Evolutionary conservation across 345 rosid genomes (phyloP), one percentile per base, ranked within the genome.

Genomic region (Rhizophora apiculata): DNA sequence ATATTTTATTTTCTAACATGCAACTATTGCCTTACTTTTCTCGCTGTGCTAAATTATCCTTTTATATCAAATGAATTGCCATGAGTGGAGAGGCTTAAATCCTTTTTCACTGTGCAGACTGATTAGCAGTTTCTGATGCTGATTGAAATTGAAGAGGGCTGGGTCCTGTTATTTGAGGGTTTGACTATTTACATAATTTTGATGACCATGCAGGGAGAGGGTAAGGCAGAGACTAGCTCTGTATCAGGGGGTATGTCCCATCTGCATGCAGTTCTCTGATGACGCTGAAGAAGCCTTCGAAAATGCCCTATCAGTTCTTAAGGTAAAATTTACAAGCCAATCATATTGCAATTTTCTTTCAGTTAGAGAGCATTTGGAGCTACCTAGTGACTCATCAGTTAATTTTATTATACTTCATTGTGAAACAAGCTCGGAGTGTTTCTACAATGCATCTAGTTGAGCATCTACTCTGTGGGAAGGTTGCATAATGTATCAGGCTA

Each of bases 191-290:
- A 62, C 32, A 71, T 63, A 26, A 63, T 18, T 59, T 83, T 46
- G 51, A 64, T 76, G 68, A 65, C 46, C 62, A 10, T 85, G 80
- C 81, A 95, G 98, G 81, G 88, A 90, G 84, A 86, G 78, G 81
- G 85, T 90, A 79, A 91, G 87, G 32, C 98, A 92, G 80, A 84
- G 98, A 70, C 71, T 95, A 75, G 96, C 99, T 62, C 79, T 90
- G 65, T 95, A 95, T 79, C 97, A 92, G 84, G 99, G 99, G 71
- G 96, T 90, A 57, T 95, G 97, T 61, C 93, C 99, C 62, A 83
- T 95, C 65, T 86, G 82, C 86, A 84, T 92, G 92, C 86, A 90
- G 76, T 95, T 95, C 79, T 77, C 88, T n/a, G 93, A 87, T 74
- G 98, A 95, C 82, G 94, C 98, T 37, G 99, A 95, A 80, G 89